Evolutionary conservation across 2,329 filamentous ascomycete genomes (phyloP), one percentile per base, ranked within the genome.

Genomic region (Sporothrix curviconia): DNA sequence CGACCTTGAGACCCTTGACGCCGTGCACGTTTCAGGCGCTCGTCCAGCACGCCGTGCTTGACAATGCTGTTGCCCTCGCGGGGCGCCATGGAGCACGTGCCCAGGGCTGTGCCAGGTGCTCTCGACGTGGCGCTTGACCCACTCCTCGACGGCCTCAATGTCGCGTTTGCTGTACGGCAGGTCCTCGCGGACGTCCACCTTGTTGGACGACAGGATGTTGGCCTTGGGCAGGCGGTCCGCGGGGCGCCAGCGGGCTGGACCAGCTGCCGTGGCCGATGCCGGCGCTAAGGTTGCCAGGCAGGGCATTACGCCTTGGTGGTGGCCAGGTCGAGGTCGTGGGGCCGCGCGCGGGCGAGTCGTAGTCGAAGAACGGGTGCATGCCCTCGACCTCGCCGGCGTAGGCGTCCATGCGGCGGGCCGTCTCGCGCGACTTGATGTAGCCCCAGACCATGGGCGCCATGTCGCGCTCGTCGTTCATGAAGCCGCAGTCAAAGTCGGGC

Each of bases 361-460:
- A 89, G 46, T 79, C 74, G 67, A 87, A 92, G 76, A 85, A 84
- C 11, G 89, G 89, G 68, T 91, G 87, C 74, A 82, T 83, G 52
- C 69, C 72, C 64, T 79, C 72, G 6, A 89, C 86, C 68, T 92
- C 88, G 60, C 88, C 88, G 1, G 87, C 87, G 62, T 89, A 91
- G 0, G 87, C 83, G 25, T 85, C 80, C 87, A 90, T 90, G 62
- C 87, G 82, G 3, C 88, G 80, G 1, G 88, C 88, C 3, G 87
- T 91, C 77, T 90, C 87, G 58, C 87, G 85, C 2, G 85, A 89
- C 74, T 90, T 90, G 76, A 90, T 88, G 72, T 91, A 91, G 4
- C 85, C 85, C 87, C 88, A 91, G 6, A 92, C 86, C 84, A 89
- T 90, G 8, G 88, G 87, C 1, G 84, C 87, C 87, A 92, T 91